Evolutionary conservation across 495 filamentous ascomycete species (phyloP).

Genomic region (Stereocaulon alpinum): DNA sequence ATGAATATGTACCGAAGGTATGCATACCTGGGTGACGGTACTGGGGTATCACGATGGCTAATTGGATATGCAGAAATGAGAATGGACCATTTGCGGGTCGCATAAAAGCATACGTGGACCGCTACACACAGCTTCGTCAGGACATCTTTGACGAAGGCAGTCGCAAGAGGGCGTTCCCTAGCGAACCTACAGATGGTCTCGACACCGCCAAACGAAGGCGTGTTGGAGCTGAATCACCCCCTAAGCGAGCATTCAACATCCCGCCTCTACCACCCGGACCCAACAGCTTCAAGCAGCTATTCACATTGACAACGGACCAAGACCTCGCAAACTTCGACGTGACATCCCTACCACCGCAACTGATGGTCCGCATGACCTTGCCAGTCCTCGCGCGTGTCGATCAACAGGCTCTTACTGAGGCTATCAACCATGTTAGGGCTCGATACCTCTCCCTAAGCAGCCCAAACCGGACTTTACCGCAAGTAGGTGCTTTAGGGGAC

Average conservation of each 20-base stretch:
- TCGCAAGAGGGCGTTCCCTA: slow-evolving; percentile 63
- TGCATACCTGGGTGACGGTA: slow-evolving; percentile 6
- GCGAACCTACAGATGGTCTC: slow-evolving; percentile 56
- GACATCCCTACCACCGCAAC: slow-evolving; percentile 56
- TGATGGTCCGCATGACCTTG: slow-evolving; percentile 68
- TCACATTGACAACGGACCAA: slow-evolving; percentile 66
- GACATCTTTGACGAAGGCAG: slow-evolving; percentile 68
- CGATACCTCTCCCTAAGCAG: slow-evolving; percentile 38
- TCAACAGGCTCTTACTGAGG: slow-evolving; percentile 50
- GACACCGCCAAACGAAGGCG: slow-evolving; percentile 62
- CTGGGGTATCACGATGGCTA: slow-evolving; percentile 2
- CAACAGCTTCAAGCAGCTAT: slow-evolving; percentile 66
- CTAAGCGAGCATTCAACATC: slow-evolving; percentile 40
- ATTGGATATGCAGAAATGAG: slow-evolving; percentile 46
- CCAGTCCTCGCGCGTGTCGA: slow-evolving; percentile 57
- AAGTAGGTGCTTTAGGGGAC: slow-evolving; percentile 29
- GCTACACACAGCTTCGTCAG: slow-evolving; percentile 58
- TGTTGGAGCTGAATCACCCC: slow-evolving; percentile 43
- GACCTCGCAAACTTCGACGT: slow-evolving; percentile 74
- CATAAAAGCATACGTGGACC: slow-evolving; percentile 74
- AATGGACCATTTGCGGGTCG: slow-evolving; percentile 53
- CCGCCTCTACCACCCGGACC: slow-evolving; percentile 63
- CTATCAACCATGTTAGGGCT: slow-evolving; percentile 50
- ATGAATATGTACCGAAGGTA: slow-evolving; percentile 72
- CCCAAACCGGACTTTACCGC: slow-evolving; percentile 19